Conservation (phyloP, 2,329 filamentous ascomycete genomes). For the Proliferodiscus dingleyae region DNA sequence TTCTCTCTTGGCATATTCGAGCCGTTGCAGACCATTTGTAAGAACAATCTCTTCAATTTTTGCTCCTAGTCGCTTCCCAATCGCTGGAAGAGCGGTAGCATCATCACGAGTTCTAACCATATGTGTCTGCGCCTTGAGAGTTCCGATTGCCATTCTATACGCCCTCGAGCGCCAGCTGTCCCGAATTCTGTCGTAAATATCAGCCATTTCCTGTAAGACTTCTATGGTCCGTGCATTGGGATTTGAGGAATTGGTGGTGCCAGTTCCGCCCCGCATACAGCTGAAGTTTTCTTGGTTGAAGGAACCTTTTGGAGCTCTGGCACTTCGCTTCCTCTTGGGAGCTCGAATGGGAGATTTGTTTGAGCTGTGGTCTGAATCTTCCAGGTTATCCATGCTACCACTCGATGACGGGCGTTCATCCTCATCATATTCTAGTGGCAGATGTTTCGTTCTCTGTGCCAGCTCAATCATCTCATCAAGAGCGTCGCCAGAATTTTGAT, state of each 20-base stretch:
- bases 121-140: conserved; percentile 58
- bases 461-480: conserved; percentile 61
- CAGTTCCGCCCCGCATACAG: conserved; percentile 49
- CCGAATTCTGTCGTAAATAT: conserved; percentile 68
- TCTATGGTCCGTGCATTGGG: conserved; percentile 75
- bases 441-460: conserved; percentile 53
- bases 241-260: conserved; percentile 40
- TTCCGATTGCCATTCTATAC: conserved; percentile 74
- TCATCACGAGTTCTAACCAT: conserved; percentile 66
- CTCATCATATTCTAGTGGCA: conserved; percentile 50
- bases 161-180: conserved; percentile 73
- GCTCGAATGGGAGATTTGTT: conserved; percentile 12
- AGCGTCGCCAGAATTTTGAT: conserved; percentile 41
- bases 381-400: conserved; percentile 14
- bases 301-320: conserved; percentile 3
- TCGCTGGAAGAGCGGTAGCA: conserved; percentile 60
- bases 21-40: conserved; percentile 64
- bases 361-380: conserved; percentile 30
- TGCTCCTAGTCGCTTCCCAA: conserved; percentile 68
- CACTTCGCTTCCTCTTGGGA: conserved; percentile 11
- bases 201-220: conserved; percentile 71
- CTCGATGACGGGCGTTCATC: conserved; percentile 26
- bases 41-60: conserved; percentile 88
- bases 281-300: conserved; percentile 45
- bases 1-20: conserved; percentile 67